phyloP scores from a whole-genome alignment of 257 asterid genomes.

The Plantago ovata region DNA sequence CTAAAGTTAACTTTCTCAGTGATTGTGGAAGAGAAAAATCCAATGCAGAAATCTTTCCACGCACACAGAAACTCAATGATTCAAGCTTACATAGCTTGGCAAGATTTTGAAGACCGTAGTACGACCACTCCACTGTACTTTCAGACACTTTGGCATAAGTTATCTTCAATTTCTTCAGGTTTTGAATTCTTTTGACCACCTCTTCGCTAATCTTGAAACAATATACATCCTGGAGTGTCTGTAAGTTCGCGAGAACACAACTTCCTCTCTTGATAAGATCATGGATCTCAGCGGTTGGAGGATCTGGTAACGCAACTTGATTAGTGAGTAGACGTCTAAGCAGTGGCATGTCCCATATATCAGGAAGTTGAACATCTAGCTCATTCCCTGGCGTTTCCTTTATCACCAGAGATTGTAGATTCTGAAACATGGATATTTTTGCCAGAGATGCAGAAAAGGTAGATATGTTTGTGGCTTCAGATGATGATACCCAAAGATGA shows the following conservation, averaged over 20 bases:
- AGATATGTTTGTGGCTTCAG: not conserved
- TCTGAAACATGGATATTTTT: not conserved
- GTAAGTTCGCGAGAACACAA: not conserved
- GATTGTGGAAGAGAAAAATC: not conserved
- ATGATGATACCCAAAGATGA: not conserved
- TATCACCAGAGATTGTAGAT: not conserved
- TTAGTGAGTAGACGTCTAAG: not conserved
- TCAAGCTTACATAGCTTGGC: not conserved
- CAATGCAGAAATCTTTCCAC: not conserved
- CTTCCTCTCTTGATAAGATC: not conserved
- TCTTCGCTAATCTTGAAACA: not conserved
- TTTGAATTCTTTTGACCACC: not conserved
- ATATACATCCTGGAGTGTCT: not conserved
- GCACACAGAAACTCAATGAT: not conserved
- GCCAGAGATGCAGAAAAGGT: not conserved
- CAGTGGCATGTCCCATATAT: not conserved
- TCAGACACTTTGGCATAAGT: not conserved
- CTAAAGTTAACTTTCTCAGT: not conserved
- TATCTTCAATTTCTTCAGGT: conserved; percentile 4
- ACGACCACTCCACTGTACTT: not conserved
- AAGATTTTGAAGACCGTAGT: not conserved
- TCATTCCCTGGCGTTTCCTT: not conserved
- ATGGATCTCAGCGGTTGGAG: not conserved
- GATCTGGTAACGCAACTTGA: not conserved
- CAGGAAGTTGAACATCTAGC: not conserved